A percentile compares a stretch with the other conserved stretches of the same genome.
These are phyloP conservation scores for Castanea crenata DNA, from an alignment of 306 rosid species.

Conservation along the genomic window DNA sequence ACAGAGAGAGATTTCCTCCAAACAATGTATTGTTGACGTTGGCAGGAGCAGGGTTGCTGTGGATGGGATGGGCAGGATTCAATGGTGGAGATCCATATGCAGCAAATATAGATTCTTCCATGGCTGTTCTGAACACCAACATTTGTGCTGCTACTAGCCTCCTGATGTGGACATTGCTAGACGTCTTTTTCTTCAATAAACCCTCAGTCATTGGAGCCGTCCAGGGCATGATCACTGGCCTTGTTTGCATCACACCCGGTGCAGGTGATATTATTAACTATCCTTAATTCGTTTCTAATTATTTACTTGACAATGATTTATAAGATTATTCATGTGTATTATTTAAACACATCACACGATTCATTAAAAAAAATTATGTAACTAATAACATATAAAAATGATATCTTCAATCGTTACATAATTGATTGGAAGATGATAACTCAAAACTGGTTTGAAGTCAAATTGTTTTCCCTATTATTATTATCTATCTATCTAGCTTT, in stretches of 20 bases:
- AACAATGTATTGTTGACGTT: constrained; percentile 59
- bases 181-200: constrained; percentile 59
- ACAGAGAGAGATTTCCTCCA: constrained; percentile 73
- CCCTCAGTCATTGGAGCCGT: constrained; percentile 84
- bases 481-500: too few species aligned
- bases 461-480: too few species aligned
- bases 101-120: constrained; percentile 60
- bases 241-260: constrained; percentile 71
- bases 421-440: too few species aligned
- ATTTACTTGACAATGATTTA: too few species aligned
- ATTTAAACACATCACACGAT: too few species aligned
- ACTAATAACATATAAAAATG: too few species aligned
- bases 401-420: too few species aligned
- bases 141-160: constrained; percentile 74
- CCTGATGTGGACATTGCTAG: constrained; percentile 62
- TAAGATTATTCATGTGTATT: too few species aligned
- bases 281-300: too few species aligned
- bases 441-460: too few species aligned
- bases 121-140: constrained; percentile 73
- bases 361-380: too few species aligned
- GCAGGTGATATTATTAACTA: constrained; percentile 42
- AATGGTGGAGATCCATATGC: constrained; percentile 79
- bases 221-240: constrained; percentile 85
- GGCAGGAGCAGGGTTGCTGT: constrained; percentile 65
- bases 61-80: constrained; percentile 86